These are phyloP conservation scores for Sungouiella blattae DNA, from an alignment of 805 yeast genomes.

Conservation along the genomic window DNA sequence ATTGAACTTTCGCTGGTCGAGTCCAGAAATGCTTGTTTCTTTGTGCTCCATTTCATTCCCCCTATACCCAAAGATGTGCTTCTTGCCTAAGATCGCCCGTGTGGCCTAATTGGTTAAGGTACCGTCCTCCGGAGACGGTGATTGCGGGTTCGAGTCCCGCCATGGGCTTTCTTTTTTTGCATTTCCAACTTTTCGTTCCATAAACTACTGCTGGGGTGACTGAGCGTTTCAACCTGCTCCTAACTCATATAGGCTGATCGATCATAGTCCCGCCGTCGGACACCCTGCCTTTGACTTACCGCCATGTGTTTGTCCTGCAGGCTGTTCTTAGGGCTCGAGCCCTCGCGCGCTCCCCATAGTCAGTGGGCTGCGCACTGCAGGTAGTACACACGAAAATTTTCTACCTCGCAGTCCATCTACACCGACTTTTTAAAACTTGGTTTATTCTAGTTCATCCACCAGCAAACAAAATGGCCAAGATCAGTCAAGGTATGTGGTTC, in stretches of 20 bases:
- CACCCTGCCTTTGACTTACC: no score
- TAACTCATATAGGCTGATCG: no score
- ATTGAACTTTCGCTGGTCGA: no score
- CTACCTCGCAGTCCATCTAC: no score
- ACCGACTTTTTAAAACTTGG: conserved; percentile 5
- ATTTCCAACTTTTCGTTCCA: no score
- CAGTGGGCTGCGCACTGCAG: conserved; percentile 14
- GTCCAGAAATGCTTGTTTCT: no score
- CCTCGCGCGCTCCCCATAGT: conserved; percentile 6
- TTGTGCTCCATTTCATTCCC: no score
- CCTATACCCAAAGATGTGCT: no score
- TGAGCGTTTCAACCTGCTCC: no score
- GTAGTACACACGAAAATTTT: conserved; percentile 13
- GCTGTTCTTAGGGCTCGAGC: conserved; percentile 17
- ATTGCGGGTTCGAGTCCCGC: conserved; percentile 82
- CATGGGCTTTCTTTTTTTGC: conserved; percentile 46
- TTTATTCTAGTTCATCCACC: conserved; percentile 11
- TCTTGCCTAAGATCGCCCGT: conserved; percentile 38
- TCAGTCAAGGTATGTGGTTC: conserved; percentile 58
- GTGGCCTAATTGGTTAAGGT: conserved; percentile 77
- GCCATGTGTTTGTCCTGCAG: no score
- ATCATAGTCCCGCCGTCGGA: no score
- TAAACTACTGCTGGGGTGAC: no score
- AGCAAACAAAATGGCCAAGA: conserved; percentile 51
- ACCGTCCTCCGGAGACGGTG: conserved; percentile 68